These are phyloP conservation scores for Pyrus communis DNA, from an alignment of 306 rosid species.

Conservation along the genomic window DNA sequence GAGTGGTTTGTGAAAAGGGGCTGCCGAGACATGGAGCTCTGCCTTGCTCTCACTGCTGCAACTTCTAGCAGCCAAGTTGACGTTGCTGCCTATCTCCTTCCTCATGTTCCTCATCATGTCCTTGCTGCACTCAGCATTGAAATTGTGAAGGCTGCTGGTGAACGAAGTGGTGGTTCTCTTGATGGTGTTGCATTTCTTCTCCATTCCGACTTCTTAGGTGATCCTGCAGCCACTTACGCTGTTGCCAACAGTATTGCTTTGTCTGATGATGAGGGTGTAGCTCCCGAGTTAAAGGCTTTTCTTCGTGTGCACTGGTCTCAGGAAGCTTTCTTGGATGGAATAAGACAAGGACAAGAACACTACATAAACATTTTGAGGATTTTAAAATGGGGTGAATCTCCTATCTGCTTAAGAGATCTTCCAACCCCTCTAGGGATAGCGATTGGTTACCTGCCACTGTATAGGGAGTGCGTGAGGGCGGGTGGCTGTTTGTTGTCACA, in stretches of 20 bases:
- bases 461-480: constrained; percentile 62
- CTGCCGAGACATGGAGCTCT: constrained; percentile 87
- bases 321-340: constrained; percentile 56
- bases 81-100: constrained; percentile 67
- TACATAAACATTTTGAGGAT: constrained; percentile 61
- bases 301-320: constrained; percentile 76
- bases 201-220: constrained; percentile 72
- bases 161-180: constrained; percentile 72
- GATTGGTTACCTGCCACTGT: constrained; percentile 75
- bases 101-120: constrained; percentile 75
- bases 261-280: constrained; percentile 61
- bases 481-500: constrained; percentile 72
- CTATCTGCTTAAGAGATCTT: constrained; percentile 73
- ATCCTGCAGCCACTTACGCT: constrained; percentile 74
- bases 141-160: constrained; percentile 86
- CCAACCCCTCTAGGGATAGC: constrained; percentile 61
- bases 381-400: constrained; percentile 67
- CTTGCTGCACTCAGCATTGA: constrained; percentile 73
- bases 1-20: constrained; percentile 88
- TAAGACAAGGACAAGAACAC: constrained; percentile 58
- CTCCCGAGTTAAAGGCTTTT: constrained; percentile 64
- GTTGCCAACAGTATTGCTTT: constrained; percentile 72
- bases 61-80: constrained; percentile 85
- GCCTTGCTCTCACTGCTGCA: constrained; percentile 92
- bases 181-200: constrained; percentile 85